These are phyloP conservation scores for Lasiosphaeria miniovina DNA, from an alignment of 495 filamentous ascomycete species.

Conservation along the genomic window DNA sequence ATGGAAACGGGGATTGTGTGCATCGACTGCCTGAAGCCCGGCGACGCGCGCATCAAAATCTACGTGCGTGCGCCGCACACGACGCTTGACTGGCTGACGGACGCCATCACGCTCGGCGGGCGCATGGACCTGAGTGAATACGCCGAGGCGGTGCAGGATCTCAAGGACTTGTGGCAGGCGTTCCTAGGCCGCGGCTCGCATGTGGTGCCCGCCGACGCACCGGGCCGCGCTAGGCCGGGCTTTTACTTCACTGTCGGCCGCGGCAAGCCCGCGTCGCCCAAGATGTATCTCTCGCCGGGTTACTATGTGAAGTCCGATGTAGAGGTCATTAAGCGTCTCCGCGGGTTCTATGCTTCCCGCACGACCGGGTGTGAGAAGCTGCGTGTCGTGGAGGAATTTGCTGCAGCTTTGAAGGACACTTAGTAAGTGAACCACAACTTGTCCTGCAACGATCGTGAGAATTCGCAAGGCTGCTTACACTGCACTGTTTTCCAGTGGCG, in stretches of 20 bases:
- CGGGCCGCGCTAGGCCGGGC: background rate
- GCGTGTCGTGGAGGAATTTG: background rate
- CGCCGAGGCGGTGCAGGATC: background rate
- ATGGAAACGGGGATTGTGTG: background rate
- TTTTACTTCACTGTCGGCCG: slow-evolving; percentile 3
- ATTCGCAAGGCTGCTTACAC: background rate
- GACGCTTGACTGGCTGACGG: background rate
- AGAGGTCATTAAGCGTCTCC: background rate
- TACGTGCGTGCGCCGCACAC: background rate
- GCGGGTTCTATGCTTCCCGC: background rate
- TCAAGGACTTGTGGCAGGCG: background rate
- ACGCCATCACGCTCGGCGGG: background rate
- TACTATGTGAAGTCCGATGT: background rate
- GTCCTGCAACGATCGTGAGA: background rate
- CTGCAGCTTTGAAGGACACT: background rate
- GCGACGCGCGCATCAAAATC: background rate
- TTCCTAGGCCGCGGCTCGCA: background rate
- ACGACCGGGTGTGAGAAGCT: background rate
- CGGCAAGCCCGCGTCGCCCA: background rate
- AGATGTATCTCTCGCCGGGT: slow-evolving; percentile 1
- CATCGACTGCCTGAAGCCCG: background rate
- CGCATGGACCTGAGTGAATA: background rate
- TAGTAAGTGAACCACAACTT: background rate
- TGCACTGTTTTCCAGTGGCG: background rate
- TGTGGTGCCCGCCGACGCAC: background rate